Conservation (phyloP, 148 eudicot species). For the Suaeda aralocaspica region DNA sequence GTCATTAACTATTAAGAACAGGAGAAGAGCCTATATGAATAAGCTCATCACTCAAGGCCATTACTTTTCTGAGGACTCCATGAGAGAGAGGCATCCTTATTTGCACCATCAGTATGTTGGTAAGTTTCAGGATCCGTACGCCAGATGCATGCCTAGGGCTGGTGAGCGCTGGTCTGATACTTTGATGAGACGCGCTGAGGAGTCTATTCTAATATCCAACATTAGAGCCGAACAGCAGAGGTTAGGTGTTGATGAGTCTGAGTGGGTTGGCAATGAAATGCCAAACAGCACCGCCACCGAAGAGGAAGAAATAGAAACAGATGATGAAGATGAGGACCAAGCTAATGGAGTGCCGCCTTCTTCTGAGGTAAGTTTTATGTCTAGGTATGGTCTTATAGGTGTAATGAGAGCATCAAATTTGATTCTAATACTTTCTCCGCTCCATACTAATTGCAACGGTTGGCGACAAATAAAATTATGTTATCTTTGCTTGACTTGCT, state of each 20-base stretch:
- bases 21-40: conserved; percentile 88
- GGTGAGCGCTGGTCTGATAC: conserved; percentile 98
- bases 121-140: conserved; percentile 74
- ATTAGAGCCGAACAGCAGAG: conserved; percentile 91
- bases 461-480: background rate
- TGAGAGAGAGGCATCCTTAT: conserved; percentile 98
- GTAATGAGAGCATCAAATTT: too few species aligned
- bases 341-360: conserved; percentile 27
- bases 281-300: conserved; percentile 35
- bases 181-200: conserved; percentile 82
- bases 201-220: conserved; percentile 73
- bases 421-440: too few species aligned
- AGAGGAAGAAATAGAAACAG: conserved; percentile 50
- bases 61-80: conserved; percentile 92
- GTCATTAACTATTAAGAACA: conserved; percentile 66
- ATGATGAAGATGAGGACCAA: conserved; percentile 37
- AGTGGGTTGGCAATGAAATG: conserved; percentile 81
- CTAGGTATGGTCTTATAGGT: too few species aligned
- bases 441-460: too few species aligned
- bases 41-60: conserved; percentile 63
- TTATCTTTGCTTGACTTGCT: background rate
- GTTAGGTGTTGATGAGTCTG: conserved; percentile 80
- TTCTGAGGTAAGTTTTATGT: conserved; percentile 36
- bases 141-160: conserved; percentile 86
- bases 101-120: conserved; percentile 91